Conservation (phyloP, 163 green algal genomes). For the Scenedesmus sp. region DNA sequence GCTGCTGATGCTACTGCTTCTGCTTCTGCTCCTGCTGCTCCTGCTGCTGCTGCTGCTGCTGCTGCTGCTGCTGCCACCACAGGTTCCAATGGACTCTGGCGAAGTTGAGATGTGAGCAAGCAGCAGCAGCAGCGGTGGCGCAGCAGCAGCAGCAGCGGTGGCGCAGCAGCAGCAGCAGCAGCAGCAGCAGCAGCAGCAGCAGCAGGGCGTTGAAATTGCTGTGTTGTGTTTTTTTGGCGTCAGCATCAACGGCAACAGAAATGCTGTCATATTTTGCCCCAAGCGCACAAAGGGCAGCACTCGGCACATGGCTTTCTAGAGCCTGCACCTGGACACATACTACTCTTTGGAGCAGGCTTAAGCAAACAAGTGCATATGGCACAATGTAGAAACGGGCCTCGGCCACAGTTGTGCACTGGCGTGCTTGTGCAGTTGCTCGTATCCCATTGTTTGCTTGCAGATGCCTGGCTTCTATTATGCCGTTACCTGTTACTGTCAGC, state of each 20-base stretch:
- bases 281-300: neutral
- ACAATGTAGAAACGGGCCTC: neutral
- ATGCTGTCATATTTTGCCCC: no score
- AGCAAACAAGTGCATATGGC: neutral
- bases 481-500: no score
- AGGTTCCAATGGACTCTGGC: constrained; percentile 56
- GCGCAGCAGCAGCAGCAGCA: neutral
- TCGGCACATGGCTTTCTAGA: neutral
- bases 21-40: no score
- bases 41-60: neutral
- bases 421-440: neutral
- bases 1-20: neutral
- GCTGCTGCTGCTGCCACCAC: neutral
- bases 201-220: neutral
- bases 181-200: neutral
- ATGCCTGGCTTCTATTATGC: no score
- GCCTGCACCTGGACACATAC: neutral
- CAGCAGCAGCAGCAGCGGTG: neutral
- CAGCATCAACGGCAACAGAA: no score
- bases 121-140: no score
- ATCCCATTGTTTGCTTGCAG: no score
- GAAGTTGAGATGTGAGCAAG: constrained; percentile 53
- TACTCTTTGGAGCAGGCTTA: no score
- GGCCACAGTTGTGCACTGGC: neutral
- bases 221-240: neutral